Conservation (phyloP, 441 rosid species). For the Theobroma grandiflorum region DNA sequence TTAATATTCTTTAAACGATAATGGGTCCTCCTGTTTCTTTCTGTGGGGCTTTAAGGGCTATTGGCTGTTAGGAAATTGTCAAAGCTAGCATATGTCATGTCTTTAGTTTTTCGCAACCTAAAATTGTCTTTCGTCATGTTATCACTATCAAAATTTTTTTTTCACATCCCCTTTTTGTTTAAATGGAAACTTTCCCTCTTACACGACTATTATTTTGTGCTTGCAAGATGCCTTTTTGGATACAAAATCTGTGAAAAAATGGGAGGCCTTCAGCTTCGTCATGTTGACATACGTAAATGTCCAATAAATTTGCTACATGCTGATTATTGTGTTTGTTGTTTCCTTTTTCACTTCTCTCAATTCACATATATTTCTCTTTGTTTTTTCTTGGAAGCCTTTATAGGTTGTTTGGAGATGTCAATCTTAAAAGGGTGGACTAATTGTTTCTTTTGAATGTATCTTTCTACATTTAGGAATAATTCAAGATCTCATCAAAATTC, state of each 20-base stretch:
- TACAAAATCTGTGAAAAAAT: not conserved
- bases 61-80: slow-evolving; percentile 28
- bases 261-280: not conserved
- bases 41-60: slow-evolving; percentile 30
- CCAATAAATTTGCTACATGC: slow-evolving; percentile 25
- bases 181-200: not conserved
- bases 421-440: slow-evolving; percentile 13
- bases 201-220: not conserved
- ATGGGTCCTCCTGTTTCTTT: slow-evolving; percentile 41
- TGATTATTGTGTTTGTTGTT: slow-evolving; percentile 29
- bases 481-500: slow-evolving; percentile 50
- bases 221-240: slow-evolving; percentile 6
- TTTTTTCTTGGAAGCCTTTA: not conserved
- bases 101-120: slow-evolving; percentile 5
- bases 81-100: slow-evolving; percentile 1
- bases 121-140: not conserved
- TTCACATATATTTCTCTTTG: not conserved
- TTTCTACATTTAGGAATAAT: slow-evolving; percentile 49
- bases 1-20: slow-evolving; percentile 3
- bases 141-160: not conserved
- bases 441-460: slow-evolving; percentile 21
- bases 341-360: not conserved
- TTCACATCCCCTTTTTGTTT: not conserved
- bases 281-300: not conserved
- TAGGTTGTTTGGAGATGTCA: slow-evolving; percentile 11